Evolutionary conservation across 2,329 filamentous ascomycete species (phyloP).

Genomic region (Thielaviopsis euricoi): DNA sequence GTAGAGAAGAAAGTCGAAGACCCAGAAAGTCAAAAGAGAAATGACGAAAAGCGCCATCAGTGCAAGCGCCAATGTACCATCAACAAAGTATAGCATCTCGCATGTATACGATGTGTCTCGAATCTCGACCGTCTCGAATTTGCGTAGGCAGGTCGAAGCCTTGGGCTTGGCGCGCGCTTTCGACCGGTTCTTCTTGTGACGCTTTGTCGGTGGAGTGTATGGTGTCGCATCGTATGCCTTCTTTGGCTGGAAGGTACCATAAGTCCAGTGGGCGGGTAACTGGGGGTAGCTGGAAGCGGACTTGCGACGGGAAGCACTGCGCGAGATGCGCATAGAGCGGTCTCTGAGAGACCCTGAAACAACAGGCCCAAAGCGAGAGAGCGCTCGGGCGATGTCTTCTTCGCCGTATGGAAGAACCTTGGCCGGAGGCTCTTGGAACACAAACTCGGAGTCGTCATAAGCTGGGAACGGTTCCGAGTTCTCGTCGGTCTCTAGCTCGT

Average conservation of each 20-base stretch:
- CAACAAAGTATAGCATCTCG: neutral
- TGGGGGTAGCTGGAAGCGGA: neutral
- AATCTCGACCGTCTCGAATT: neutral
- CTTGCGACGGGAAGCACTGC: neutral
- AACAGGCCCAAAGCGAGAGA: neutral
- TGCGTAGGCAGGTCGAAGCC: no score
- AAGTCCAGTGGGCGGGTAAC: neutral
- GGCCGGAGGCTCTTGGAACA: neutral
- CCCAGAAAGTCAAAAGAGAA: neutral
- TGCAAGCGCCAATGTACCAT: neutral
- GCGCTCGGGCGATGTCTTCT: neutral
- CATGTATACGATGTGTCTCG: neutral
- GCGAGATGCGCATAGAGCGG: neutral
- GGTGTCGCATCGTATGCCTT: slow-evolving; percentile 5
- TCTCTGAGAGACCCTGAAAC: neutral
- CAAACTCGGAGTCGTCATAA: slow-evolving; percentile 8
- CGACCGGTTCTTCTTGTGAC: slow-evolving; percentile 4
- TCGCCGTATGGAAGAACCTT: neutral
- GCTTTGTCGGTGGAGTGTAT: neutral
- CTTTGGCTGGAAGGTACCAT: slow-evolving; percentile 1
- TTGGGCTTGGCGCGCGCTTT: neutral
- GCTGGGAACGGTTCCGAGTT: slow-evolving; percentile 6
- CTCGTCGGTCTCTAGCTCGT: neutral
- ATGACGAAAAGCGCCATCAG: neutral
- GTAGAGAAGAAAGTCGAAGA: neutral